These are phyloP conservation scores for Guyanaporus albipodus DNA, from an alignment of 768 basidiomycete species.

Conservation along the genomic window DNA sequence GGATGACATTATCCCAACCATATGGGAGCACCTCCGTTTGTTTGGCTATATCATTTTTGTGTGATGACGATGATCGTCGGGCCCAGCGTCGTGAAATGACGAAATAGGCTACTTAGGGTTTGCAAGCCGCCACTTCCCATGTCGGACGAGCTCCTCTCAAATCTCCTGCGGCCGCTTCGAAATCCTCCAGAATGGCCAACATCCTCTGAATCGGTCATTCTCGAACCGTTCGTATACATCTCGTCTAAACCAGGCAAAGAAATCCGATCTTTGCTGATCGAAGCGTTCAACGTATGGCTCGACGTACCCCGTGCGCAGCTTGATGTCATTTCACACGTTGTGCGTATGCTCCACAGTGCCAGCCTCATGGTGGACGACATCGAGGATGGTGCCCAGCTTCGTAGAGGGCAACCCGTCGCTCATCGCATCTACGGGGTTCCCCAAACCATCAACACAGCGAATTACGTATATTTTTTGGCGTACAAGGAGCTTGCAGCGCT, in stretches of 20 bases:
- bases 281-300: conserved; percentile 93
- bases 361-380: conserved; percentile 96
- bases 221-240: conserved; percentile 88
- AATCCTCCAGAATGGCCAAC: conserved; percentile 34
- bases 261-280: conserved; percentile 80
- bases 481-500: conserved; percentile 64
- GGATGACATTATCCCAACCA: too few species aligned
- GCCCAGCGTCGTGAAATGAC: too few species aligned
- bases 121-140: background rate
- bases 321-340: conserved; percentile 68
- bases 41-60: too few species aligned
- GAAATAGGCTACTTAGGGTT: too few species aligned
- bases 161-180: conserved; percentile 18
- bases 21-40: too few species aligned
- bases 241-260: conserved; percentile 89
- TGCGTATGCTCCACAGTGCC: conserved; percentile 93
- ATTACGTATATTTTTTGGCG: conserved; percentile 95
- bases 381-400: conserved; percentile 84
- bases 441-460: conserved; percentile 96
- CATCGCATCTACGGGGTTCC: conserved; percentile 97
- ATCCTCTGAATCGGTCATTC: conserved; percentile 37
- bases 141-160: conserved; percentile 12
- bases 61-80: too few species aligned
- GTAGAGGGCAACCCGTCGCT: conserved; percentile 81
- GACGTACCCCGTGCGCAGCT: conserved; percentile 73